Evolutionary conservation across 2,329 filamentous ascomycete genomes (phyloP).

Genomic region (Aspergillus fumigatiaffinis): DNA sequence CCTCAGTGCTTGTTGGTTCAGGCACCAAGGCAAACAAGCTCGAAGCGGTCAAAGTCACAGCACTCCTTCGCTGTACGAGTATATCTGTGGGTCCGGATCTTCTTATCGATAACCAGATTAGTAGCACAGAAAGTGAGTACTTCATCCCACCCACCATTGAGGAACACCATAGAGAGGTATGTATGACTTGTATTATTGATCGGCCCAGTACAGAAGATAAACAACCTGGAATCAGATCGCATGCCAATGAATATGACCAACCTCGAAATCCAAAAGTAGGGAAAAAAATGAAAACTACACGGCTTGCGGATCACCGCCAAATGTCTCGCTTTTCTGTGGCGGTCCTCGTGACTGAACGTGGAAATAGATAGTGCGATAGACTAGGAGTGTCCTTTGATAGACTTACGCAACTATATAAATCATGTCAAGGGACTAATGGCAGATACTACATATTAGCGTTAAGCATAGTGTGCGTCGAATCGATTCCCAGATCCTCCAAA

Average conservation of each 20-base stretch:
- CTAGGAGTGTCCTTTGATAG: not conserved
- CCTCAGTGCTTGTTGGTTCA: not conserved
- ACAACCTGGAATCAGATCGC: not conserved
- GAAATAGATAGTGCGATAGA: not conserved
- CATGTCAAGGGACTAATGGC: not conserved
- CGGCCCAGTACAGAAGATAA: not conserved
- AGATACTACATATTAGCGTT: not conserved
- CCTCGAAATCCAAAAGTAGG: not conserved
- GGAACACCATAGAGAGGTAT: too few species aligned
- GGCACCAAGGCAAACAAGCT: not conserved
- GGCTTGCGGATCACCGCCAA: not conserved
- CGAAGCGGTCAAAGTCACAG: not conserved
- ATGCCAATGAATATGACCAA: not conserved
- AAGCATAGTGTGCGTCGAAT: not conserved
- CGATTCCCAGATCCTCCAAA: not conserved
- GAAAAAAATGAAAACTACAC: not conserved
- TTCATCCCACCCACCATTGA: too few species aligned
- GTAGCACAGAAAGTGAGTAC: not conserved
- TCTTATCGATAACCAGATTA: constrained; percentile 27
- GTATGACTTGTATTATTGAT: not conserved
- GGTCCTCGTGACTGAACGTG: not conserved
- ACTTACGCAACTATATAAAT: too few species aligned
- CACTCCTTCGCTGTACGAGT: not conserved
- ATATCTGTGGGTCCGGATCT: constrained; percentile 1
- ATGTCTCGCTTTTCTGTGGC: not conserved